Percentiles rank a stretch among this genome's conserved stretches.
Evolutionary conservation across 75 land plant species (phyloP).

Genomic region (Pinus albicaulis): DNA sequence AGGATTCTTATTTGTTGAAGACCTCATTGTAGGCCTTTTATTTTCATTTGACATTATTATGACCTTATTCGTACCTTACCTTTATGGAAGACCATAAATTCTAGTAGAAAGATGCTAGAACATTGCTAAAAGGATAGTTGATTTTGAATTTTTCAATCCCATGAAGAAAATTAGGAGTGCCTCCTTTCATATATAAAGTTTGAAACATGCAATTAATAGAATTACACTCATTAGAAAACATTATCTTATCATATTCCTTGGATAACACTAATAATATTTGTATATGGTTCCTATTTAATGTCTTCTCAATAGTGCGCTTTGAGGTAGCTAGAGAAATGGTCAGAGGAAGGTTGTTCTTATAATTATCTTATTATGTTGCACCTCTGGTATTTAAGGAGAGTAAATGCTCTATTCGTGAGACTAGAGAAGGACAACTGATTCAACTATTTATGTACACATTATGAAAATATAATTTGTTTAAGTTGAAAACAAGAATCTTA

Average conservation of each 20-base stretch:
- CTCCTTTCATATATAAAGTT: too few species aligned
- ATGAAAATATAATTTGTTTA: conserved; percentile 57
- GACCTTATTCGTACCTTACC: conserved; percentile 58
- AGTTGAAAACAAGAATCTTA: background rate
- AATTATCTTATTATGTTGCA: conserved; percentile 59
- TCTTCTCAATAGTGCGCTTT: conserved; percentile 36
- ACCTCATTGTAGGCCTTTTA: conserved; percentile 8
- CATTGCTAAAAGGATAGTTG: conserved; percentile 31
- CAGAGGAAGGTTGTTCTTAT: conserved; percentile 26
- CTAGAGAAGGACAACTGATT: conserved; percentile 75
- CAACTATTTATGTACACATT: conserved; percentile 76
- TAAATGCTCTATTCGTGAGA: conserved; percentile 69
- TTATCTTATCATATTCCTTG: too few species aligned
- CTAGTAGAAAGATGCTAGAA: background rate
- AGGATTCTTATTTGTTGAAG: conserved; percentile 20
- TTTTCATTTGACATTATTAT: conserved; percentile 32
- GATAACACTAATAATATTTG: background rate
- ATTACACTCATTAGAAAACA: too few species aligned
- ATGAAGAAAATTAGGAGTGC: too few species aligned
- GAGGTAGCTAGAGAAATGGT: conserved; percentile 31
- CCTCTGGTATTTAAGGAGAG: conserved; percentile 73
- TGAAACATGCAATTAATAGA: too few species aligned
- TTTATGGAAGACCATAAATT: conserved; percentile 25
- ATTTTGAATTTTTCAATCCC: too few species aligned
- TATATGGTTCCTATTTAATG: conserved; percentile 40